Conservation (phyloP, 441 rosid genomes). For the Jatropha podagrica region DNA sequence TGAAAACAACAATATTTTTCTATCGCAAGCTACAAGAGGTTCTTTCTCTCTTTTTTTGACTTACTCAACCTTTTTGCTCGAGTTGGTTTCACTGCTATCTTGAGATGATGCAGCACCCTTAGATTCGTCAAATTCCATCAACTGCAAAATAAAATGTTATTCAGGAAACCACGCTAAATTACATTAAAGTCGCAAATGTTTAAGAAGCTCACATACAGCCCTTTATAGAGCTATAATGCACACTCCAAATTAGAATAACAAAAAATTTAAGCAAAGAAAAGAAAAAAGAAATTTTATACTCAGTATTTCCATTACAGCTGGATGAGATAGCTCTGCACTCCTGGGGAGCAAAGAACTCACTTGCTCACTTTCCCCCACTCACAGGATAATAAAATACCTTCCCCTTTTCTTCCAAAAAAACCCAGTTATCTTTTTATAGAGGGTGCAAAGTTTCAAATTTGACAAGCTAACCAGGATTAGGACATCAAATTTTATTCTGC, state of each 20-base stretch:
- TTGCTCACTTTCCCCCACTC: too few species aligned
- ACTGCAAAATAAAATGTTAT: constrained; percentile 39
- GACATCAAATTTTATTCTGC: too few species aligned
- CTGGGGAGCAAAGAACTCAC: too few species aligned
- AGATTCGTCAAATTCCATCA: constrained; percentile 91
- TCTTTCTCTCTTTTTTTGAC: neutral
- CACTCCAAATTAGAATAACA: neutral
- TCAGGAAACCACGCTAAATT: neutral
- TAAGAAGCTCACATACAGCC: neutral
- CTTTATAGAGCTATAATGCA: neutral
- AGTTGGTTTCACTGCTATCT: constrained; percentile 43
- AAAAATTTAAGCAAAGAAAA: neutral
- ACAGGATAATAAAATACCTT: too few species aligned
- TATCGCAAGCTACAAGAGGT: constrained; percentile 6
- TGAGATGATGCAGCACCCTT: constrained; percentile 40
- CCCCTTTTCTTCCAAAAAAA: too few species aligned
- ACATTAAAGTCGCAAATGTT: neutral
- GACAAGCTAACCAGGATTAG: too few species aligned
- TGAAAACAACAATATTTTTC: constrained; percentile 14
- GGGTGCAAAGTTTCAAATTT: too few species aligned
- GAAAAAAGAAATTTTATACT: neutral
- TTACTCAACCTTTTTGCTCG: constrained; percentile 63
- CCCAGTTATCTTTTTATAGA: too few species aligned
- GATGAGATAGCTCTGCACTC: too few species aligned
- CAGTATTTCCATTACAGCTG: too few species aligned